phyloP scores from a whole-genome alignment of 768 basidiomycete species.

The Cystobasidiopsis lactophilus region DNA sequence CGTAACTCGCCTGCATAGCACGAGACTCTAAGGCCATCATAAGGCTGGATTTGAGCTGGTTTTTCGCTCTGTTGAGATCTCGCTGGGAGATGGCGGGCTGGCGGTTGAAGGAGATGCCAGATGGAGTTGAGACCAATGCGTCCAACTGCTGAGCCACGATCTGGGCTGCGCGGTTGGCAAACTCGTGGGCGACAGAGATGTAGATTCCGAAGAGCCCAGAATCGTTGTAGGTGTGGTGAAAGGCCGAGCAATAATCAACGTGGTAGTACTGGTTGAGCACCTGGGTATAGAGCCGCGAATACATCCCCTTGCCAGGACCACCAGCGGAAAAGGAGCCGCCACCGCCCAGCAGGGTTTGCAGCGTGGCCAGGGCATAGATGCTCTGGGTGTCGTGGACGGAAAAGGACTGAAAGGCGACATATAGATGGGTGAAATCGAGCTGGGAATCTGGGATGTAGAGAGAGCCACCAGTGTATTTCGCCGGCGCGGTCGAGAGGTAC shows the following conservation, averaged over 20 bases:
- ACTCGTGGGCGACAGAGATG: constrained; percentile 54
- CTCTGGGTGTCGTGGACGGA: constrained; percentile 67
- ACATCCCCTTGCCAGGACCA: constrained; percentile 98
- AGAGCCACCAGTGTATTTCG: constrained; percentile 62
- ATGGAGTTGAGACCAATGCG: constrained; percentile 42
- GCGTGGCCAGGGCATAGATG: constrained; percentile 75
- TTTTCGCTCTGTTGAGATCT: constrained; percentile 74
- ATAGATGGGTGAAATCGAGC: constrained; percentile 73
- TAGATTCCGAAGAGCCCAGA: constrained; percentile 81
- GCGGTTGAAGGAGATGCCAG: constrained; percentile 30
- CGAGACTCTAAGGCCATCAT: constrained; percentile 56
- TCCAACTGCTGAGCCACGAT: constrained; percentile 76
- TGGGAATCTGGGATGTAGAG: constrained; percentile 38
- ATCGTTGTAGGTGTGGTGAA: constrained; percentile 94
- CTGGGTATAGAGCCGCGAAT: constrained; percentile 83
- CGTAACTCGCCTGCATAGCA: constrained; percentile 21
- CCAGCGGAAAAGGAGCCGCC: constrained; percentile 94
- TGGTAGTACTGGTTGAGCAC: constrained; percentile 85
- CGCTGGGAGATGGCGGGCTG: constrained; percentile 26
- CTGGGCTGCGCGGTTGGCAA: constrained; percentile 42
- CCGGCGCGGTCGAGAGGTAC: constrained; percentile 23
- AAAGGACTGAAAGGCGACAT: constrained; percentile 75
- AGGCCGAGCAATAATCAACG: constrained; percentile 83
- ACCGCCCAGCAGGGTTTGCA: constrained; percentile 85
- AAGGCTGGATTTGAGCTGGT: constrained; percentile 74